Percentiles rank a stretch among this genome's conserved stretches.
Conservation (phyloP, 345 rosid genomes). For the Salix suchowensis region DNA sequence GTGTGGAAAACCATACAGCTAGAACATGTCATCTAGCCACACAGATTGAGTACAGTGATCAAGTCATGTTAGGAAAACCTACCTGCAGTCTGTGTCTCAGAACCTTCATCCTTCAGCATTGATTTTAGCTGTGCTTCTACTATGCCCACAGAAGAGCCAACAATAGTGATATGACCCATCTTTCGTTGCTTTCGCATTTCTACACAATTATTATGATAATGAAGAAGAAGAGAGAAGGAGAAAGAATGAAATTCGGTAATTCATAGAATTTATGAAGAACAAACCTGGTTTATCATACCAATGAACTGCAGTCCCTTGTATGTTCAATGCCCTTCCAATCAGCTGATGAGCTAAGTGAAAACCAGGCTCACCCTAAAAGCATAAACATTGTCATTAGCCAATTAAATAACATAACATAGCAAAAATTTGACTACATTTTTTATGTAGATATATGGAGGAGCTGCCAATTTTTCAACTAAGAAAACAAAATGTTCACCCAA, state of each 20-base stretch:
- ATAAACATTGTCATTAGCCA: slow-evolving; percentile 2
- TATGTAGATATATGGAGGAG: background rate
- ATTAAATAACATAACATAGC: background rate
- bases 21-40: background rate
- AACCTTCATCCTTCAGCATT: slow-evolving; percentile 46
- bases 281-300: slow-evolving; percentile 98
- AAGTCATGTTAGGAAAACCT: slow-evolving; percentile 16
- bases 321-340: slow-evolving; percentile 57
- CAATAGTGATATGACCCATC: slow-evolving; percentile 91
- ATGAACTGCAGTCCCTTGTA: slow-evolving; percentile 78
- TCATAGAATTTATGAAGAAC: slow-evolving; percentile 11
- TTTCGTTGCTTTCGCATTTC: slow-evolving; percentile 92
- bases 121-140: slow-evolving; percentile 53
- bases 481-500: background rate
- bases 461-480: background rate
- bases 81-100: slow-evolving; percentile 44
- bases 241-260: background rate
- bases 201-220: slow-evolving; percentile 20
- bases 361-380: slow-evolving; percentile 75
- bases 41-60: background rate
- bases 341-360: slow-evolving; percentile 58
- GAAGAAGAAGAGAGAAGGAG: background rate
- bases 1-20: background rate
- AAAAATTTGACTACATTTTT: background rate
- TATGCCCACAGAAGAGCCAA: slow-evolving; percentile 64